Percentiles rank a stretch among this genome's conserved stretches.
These are phyloP conservation scores for Apiospora arundinis DNA, from an alignment of 2,329 filamentous ascomycete genomes.

Conservation along the genomic window DNA sequence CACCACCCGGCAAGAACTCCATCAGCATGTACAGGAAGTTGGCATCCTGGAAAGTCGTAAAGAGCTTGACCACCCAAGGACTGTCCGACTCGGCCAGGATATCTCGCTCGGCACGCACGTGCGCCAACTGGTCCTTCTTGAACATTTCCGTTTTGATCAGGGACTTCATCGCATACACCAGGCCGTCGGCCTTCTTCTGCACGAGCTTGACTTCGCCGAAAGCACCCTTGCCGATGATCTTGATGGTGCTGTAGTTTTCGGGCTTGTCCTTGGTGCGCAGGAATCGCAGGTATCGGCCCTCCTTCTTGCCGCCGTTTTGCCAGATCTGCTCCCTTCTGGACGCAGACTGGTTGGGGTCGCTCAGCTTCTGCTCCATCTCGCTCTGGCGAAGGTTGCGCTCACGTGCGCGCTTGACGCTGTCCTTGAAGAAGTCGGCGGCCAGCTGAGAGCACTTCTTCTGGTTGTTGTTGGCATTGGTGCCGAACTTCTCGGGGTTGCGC, in stretches of 20 bases:
- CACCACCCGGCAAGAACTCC: slow-evolving; percentile 98
- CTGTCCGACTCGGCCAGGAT: slow-evolving; percentile 99
- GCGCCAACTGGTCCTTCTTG: slow-evolving; percentile 97
- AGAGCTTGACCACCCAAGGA: slow-evolving; percentile 98
- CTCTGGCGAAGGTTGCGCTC: slow-evolving; percentile 95
- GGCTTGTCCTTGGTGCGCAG: slow-evolving; percentile 91
- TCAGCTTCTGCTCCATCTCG: slow-evolving; percentile 86
- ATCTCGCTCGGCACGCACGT: slow-evolving; percentile 96
- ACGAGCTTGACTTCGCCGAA: slow-evolving; percentile 99
- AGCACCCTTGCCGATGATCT: slow-evolving; percentile 98
- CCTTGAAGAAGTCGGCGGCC: slow-evolving; percentile 95
- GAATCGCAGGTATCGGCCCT: slow-evolving; percentile 93
- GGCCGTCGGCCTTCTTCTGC: slow-evolving; percentile 93
- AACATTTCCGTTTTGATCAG: slow-evolving; percentile 99
- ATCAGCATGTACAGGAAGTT: slow-evolving; percentile 99
- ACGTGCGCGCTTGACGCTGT: slow-evolving; percentile 93
- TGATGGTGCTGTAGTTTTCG: slow-evolving; percentile 93
- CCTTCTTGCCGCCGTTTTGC: slow-evolving; percentile 83
- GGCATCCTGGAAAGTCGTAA: slow-evolving; percentile 95
- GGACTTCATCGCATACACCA: slow-evolving; percentile 98
- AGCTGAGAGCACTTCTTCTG: slow-evolving; percentile 73
- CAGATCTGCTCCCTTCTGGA: slow-evolving; percentile 84
- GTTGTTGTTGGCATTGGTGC: slow-evolving; percentile 69
- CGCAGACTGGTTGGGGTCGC: slow-evolving; percentile 76
- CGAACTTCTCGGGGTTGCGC: slow-evolving; percentile 83